Percentiles rank a stretch among this genome's conserved stretches.
Conservation (phyloP, 352 stramenopile genomes). For the Globisporangium sylvaticum region DNA sequence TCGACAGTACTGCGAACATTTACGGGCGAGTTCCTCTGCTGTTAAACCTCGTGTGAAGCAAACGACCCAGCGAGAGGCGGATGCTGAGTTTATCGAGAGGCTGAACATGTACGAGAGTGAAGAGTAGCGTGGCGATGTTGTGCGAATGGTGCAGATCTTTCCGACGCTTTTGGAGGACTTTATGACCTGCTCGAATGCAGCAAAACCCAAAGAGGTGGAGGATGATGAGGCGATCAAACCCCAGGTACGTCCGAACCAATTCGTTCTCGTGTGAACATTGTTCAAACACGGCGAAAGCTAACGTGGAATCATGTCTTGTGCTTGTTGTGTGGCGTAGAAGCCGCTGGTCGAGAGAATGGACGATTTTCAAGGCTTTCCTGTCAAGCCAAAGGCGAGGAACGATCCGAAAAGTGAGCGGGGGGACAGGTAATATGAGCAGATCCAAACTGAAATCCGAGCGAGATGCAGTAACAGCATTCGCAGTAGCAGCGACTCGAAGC, state of each 20-base stretch:
- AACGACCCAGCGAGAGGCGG: background rate
- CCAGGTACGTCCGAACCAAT: background rate
- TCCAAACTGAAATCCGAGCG: background rate
- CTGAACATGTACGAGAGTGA: conserved; percentile 14
- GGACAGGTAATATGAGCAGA: background rate
- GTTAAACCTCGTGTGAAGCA: background rate
- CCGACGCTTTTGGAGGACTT: conserved; percentile 49
- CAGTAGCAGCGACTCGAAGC: no score
- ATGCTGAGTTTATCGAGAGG: background rate
- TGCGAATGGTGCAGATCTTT: conserved; percentile 47
- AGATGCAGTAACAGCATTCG: background rate
- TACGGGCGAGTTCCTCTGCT: background rate
- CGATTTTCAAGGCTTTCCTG: background rate
- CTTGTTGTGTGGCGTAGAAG: background rate
- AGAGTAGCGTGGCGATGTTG: conserved; percentile 25
- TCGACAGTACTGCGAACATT: conserved; percentile 21
- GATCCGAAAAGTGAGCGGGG: background rate
- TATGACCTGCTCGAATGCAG: conserved; percentile 8
- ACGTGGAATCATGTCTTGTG: background rate
- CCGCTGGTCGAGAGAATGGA: background rate
- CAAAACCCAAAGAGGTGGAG: background rate
- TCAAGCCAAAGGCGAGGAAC: background rate
- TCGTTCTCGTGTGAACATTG: background rate
- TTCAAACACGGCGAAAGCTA: background rate
- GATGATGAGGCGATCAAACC: background rate